A percentile compares a stretch with the other conserved stretches of the same genome.
phyloP scores from a whole-genome alignment of 208 protist genomes.

The Eutreptiella sp. region DNA sequence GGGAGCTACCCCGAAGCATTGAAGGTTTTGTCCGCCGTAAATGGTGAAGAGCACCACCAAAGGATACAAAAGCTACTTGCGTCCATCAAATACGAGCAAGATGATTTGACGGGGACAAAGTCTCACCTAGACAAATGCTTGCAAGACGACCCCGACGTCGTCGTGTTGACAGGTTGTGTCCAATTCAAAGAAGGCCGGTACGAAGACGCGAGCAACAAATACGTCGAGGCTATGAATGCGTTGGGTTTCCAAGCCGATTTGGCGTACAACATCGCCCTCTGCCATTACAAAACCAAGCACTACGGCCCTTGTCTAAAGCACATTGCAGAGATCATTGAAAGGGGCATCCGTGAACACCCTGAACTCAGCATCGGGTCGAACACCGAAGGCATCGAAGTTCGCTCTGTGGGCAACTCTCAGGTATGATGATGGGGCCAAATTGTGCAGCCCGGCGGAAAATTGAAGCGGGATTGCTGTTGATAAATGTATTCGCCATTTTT shows the following conservation, averaged over 20 bases:
- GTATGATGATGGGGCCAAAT: too few species aligned
- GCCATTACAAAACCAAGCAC: slow-evolving; percentile 88
- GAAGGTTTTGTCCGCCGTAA: slow-evolving; percentile 67
- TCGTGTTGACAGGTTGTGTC: slow-evolving; percentile 77
- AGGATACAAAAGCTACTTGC: slow-evolving; percentile 77
- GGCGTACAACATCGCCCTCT: slow-evolving; percentile 92
- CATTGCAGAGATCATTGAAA: slow-evolving; percentile 90
- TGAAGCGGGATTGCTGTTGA: too few species aligned
- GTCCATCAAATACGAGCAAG: slow-evolving; percentile 81
- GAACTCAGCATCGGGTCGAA: slow-evolving; percentile 84
- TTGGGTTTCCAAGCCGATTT: slow-evolving; percentile 79
- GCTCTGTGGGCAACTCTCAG: slow-evolving; percentile 89
- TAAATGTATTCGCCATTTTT: too few species aligned
- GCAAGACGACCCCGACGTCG: slow-evolving; percentile 69
- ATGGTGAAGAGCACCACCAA: slow-evolving; percentile 62
- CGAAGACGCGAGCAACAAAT: slow-evolving; percentile 81
- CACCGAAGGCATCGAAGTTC: slow-evolving; percentile 81
- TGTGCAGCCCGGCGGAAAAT: too few species aligned
- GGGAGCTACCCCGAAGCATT: slow-evolving; percentile 79
- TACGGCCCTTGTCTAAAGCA: slow-evolving; percentile 83
- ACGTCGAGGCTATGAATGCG: slow-evolving; percentile 78
- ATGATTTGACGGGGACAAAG: slow-evolving; percentile 78
- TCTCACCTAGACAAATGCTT: slow-evolving; percentile 71
- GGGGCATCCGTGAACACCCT: slow-evolving; percentile 86
- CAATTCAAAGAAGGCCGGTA: slow-evolving; percentile 80